Evolutionary conservation across 768 basidiomycete species (phyloP), one percentile per base, ranked within the genome.

Genomic region (Tricholoma matsutake): DNA sequence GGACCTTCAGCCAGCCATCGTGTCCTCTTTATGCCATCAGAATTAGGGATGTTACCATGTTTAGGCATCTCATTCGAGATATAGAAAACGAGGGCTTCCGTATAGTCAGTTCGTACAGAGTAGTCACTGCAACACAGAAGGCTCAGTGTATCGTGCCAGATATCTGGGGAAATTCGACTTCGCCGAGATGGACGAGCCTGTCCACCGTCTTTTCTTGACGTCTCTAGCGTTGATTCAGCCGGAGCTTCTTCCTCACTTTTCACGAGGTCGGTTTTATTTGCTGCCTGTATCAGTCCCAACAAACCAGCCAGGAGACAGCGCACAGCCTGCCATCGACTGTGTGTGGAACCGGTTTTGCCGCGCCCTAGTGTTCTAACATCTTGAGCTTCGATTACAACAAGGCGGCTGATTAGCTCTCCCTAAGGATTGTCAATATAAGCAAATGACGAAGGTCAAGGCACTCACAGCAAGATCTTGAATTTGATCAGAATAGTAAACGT

Each of bases 401-500:
- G 81, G 16, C 93, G 86, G 62, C 82, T 83, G 43, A 94, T 84
- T 49, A 96, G 75, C 72, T 96, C 95, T 58, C 86, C 88, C 82
- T 83, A 20, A 4, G 52, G 13, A 37, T 37, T 28, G 29, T 54
- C 34, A 37, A 43, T 37, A 25, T 32, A 35, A 37, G 39, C 28
- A 6, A 20, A 25, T 54, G 34, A 31, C 37, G 55, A 41, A 18
- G 25, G 51, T 37, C 20, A 45, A 5, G 71, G 14, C 37, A 59
- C 82, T 71, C 52, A 83, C 81, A 1, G 92, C 86, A 47, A 97
- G 85, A 69, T 97, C 96, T 68, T 94, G 92, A 54, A 95, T 93
- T 74, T 98, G 96, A 72, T 97, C 96, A 39, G 93, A 90, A 69
- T 98, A 98, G 77, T 97, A 96, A 57, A 96, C 87, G 68, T 96